Percentiles rank a stretch among this genome's conserved stretches.
phyloP scores from a whole-genome alignment of 306 rosid species.

The Geum urbanum region DNA sequence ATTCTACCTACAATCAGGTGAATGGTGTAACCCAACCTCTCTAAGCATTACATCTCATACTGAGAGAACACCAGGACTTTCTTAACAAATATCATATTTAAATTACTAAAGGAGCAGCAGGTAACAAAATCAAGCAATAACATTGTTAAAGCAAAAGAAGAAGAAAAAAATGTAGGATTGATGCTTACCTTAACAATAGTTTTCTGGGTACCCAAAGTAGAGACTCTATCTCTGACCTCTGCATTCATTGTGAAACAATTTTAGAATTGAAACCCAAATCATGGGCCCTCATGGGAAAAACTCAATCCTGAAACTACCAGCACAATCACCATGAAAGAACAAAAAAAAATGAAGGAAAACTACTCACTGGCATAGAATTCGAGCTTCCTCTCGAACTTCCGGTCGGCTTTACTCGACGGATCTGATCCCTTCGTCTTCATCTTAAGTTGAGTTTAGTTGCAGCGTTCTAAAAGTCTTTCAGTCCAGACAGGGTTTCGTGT shows the following conservation, averaged over 20 bases:
- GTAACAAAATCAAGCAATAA: not conserved
- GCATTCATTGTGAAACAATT: constrained; percentile 24
- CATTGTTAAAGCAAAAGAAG: not conserved
- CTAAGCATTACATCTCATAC: not conserved
- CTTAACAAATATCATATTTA: not conserved
- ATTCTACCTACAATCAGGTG: not conserved
- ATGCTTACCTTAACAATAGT: constrained; percentile 53
- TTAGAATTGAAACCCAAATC: not conserved
- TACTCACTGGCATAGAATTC: constrained; percentile 34
- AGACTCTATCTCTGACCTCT: constrained; percentile 59
- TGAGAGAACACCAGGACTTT: not conserved
- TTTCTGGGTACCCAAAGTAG: constrained; percentile 61
- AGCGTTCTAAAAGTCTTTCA: too few species aligned
- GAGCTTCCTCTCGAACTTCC: constrained; percentile 34
- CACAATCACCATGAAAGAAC: not conserved
- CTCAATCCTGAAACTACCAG: too few species aligned
- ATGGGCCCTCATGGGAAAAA: not conserved
- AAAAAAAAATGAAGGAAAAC: not conserved
- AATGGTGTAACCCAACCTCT: not conserved
- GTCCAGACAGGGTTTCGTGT: too few species aligned
- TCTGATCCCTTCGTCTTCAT: too few species aligned
- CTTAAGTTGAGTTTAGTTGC: too few species aligned
- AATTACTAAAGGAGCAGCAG: not conserved
- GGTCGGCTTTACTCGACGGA: constrained; percentile 22
- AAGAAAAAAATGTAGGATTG: not conserved